Evolutionary conservation across 192 early-diverging fungal species (phyloP).

Genomic region (Umbelopsis isabellina): DNA sequence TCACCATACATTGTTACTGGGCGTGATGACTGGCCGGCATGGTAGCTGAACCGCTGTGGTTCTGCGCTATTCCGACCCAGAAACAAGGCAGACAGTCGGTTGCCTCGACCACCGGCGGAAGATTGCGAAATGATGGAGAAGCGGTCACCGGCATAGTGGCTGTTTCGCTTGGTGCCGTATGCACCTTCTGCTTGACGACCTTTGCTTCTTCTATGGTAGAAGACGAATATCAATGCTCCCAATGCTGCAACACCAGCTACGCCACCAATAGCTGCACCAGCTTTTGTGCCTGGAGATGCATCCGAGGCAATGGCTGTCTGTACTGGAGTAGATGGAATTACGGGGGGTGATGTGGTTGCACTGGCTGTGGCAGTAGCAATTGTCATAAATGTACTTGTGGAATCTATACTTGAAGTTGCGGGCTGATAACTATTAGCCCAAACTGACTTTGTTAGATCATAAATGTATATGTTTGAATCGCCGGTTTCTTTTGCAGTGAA

Average conservation of each 20-base stretch:
- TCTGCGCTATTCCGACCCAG: too few species aligned
- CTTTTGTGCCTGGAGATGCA: not conserved
- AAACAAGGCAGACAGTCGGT: too few species aligned
- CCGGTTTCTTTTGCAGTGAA: not conserved
- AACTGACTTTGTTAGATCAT: slow-evolving; percentile 21
- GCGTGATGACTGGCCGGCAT: too few species aligned
- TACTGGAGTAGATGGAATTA: not conserved
- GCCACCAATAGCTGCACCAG: slow-evolving; percentile 14
- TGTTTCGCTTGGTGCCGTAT: too few species aligned
- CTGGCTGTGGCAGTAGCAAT: not conserved
- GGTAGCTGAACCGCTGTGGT: too few species aligned
- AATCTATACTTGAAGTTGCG: not conserved
- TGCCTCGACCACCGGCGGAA: too few species aligned
- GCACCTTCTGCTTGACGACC: not conserved
- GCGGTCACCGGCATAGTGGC: too few species aligned
- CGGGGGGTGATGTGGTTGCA: not conserved
- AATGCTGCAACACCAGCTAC: slow-evolving; percentile 6
- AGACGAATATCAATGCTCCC: slow-evolving; percentile 10
- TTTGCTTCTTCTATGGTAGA: not conserved
- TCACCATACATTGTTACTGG: too few species aligned
- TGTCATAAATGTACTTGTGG: not conserved
- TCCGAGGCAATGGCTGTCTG: not conserved
- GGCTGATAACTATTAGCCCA: slow-evolving; percentile 25
- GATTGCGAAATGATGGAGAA: too few species aligned
- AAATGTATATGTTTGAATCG: slow-evolving; percentile 32